phyloP scores from a whole-genome alignment of 495 filamentous ascomycete species.

The Daldinia grandis region DNA sequence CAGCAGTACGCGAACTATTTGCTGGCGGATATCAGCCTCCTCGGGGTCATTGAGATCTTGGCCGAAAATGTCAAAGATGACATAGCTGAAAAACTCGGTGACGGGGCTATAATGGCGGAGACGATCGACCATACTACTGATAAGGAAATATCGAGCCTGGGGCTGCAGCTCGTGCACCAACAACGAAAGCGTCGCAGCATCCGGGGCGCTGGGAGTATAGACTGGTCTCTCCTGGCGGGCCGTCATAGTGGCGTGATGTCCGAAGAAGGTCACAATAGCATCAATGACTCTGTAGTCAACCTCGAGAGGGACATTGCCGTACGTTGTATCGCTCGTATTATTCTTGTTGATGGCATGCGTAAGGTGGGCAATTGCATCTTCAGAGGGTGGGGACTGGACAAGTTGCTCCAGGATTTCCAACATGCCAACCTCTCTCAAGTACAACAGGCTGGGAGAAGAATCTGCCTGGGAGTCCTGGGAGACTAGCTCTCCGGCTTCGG shows the following conservation, averaged over 20 bases:
- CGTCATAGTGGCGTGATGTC: slow-evolving; percentile 68
- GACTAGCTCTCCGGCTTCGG: slow-evolving; percentile 72
- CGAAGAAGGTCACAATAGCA: slow-evolving; percentile 83
- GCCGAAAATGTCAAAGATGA: slow-evolving; percentile 86
- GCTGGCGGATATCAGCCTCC: slow-evolving; percentile 83
- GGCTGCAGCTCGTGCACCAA: slow-evolving; percentile 76
- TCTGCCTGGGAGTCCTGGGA: slow-evolving; percentile 32
- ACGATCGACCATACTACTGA: slow-evolving; percentile 88
- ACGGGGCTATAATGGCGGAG: slow-evolving; percentile 88
- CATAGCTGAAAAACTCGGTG: slow-evolving; percentile 92
- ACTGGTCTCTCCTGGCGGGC: slow-evolving; percentile 56
- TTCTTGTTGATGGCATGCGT: slow-evolving; percentile 69
- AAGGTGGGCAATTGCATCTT: slow-evolving; percentile 75
- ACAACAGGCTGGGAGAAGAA: slow-evolving; percentile 45
- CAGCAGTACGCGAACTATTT: slow-evolving; percentile 85
- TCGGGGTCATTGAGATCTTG: slow-evolving; percentile 78
- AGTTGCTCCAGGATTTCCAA: slow-evolving; percentile 72
- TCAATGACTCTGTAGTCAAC: slow-evolving; percentile 79
- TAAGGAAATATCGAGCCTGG: slow-evolving; percentile 83
- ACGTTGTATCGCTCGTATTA: slow-evolving; percentile 62
- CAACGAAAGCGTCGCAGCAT: slow-evolving; percentile 76
- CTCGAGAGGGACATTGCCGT: slow-evolving; percentile 68
- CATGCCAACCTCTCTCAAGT: slow-evolving; percentile 69
- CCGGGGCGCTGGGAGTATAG: slow-evolving; percentile 75
- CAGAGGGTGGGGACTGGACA: slow-evolving; percentile 66